Conservation (phyloP, 441 rosid species). For the Biscutella laevigata region DNA sequence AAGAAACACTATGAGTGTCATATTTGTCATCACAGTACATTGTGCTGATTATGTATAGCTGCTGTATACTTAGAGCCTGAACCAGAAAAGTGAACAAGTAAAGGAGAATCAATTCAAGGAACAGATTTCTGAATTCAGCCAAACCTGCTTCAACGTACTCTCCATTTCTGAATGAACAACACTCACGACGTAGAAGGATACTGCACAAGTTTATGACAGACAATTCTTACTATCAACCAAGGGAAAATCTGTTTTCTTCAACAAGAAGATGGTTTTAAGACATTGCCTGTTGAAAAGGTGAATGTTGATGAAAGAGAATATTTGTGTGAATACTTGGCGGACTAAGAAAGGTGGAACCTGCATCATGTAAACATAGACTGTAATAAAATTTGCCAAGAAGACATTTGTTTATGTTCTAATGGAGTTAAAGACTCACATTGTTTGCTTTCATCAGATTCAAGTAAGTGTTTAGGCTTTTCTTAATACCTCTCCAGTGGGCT, state of each 20-base stretch:
- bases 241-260: too few species aligned
- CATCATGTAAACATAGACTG: conserved; percentile 19
- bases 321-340: conserved; percentile 83
- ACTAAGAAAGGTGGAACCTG: conserved; percentile 90
- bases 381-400: conserved; percentile 7
- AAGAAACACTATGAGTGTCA: conserved; percentile 85
- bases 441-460: conserved; percentile 70
- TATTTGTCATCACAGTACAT: conserved; percentile 99
- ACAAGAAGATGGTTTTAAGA: conserved; percentile 3
- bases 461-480: conserved; percentile 69
- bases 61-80: conserved; percentile 93
- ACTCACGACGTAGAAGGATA: conserved; percentile 91
- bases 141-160: conserved; percentile 93
- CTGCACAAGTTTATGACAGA: conserved; percentile 37
- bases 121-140: conserved; percentile 59
- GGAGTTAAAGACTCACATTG: conserved; percentile 46
- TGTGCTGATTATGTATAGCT: conserved; percentile 85
- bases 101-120: neutral
- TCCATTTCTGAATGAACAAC: conserved; percentile 96
- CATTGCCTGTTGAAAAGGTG: conserved; percentile 93
- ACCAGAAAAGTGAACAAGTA: conserved; percentile 15
- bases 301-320: conserved; percentile 90
- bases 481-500: conserved; percentile 98
- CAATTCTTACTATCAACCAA: neutral
- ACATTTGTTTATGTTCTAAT: neutral